Evolutionary conservation across 208 protist species (phyloP).

Genomic region (Trypanosomatidae sp.): DNA sequence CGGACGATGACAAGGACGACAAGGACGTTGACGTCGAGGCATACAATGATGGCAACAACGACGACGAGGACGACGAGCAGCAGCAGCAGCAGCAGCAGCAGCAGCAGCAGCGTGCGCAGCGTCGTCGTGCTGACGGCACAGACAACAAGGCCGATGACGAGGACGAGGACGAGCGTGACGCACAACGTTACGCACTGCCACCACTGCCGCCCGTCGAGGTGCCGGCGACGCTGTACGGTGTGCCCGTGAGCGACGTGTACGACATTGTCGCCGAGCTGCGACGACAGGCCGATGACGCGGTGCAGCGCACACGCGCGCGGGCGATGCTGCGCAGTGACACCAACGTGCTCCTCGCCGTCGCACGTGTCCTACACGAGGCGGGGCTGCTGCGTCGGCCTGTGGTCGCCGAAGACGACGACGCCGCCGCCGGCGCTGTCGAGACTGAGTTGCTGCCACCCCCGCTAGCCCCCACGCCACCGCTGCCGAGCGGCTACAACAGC

Average conservation of each 20-base stretch:
- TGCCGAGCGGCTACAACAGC: conserved; percentile 42
- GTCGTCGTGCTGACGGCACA: background rate
- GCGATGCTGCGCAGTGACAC: conserved; percentile 45
- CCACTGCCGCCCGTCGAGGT: conserved; percentile 35
- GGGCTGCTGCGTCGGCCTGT: conserved; percentile 22
- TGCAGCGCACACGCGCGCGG: conserved; percentile 28
- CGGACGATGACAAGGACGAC: conserved; percentile 9
- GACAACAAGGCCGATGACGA: conserved; percentile 15
- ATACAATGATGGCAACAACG: background rate
- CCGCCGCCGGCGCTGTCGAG: conserved; percentile 22
- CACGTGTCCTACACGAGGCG: conserved; percentile 56
- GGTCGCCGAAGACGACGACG: conserved; percentile 15
- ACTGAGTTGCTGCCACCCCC: conserved; percentile 25
- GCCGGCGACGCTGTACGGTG: conserved; percentile 29
- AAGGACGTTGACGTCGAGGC: conserved; percentile 1
- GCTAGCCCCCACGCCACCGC: conserved; percentile 17
- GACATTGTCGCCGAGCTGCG: conserved; percentile 52
- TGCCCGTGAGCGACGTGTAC: conserved; percentile 44
- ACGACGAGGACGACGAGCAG: background rate
- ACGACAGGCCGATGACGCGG: conserved; percentile 36
- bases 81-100: background rate
- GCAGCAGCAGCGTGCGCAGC: background rate
- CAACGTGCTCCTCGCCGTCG: conserved; percentile 38
- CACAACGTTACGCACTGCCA: conserved; percentile 19
- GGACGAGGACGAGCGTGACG: conserved; percentile 20